Evolutionary conservation across 2,329 filamentous ascomycete species (phyloP).

Genomic region (Fusarium goolgardi): DNA sequence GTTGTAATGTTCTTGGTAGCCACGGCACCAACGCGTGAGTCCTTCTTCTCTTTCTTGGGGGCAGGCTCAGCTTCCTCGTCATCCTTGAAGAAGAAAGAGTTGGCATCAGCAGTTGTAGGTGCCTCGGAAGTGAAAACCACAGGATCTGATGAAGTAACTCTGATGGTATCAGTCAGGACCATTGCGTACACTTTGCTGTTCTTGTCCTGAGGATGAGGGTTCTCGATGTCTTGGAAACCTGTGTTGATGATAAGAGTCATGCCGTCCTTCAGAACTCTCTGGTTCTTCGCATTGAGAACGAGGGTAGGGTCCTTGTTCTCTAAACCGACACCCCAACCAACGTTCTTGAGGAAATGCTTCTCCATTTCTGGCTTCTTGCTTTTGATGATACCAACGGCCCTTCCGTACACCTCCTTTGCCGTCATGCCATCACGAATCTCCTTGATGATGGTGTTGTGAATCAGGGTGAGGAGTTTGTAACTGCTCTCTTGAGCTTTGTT

Average conservation of each 20-base stretch:
- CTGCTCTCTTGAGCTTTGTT: conserved; percentile 95
- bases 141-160: conserved; percentile 81
- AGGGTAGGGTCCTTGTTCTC: conserved; percentile 89
- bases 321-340: conserved; percentile 92
- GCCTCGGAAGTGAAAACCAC: conserved; percentile 95
- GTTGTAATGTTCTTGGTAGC: conserved; percentile 96
- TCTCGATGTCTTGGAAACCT: conserved; percentile 89
- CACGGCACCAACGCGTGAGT: conserved; percentile 83
- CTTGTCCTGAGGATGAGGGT: conserved; percentile 88
- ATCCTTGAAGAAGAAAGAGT: conserved; percentile 99
- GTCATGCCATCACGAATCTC: conserved; percentile 87
- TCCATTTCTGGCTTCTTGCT: conserved; percentile 95
- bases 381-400: conserved; percentile 82
- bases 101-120: conserved; percentile 89
- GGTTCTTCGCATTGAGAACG: conserved; percentile 87
- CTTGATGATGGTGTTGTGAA: conserved; percentile 91
- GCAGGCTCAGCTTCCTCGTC: conserved; percentile 87
- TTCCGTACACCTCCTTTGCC: conserved; percentile 91
- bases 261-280: conserved; percentile 85
- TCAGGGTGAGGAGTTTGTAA: conserved; percentile 86
- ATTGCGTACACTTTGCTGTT: conserved; percentile 90
- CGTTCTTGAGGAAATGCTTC: conserved; percentile 92
- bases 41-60: conserved; percentile 91
- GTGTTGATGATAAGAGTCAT: conserved; percentile 96
- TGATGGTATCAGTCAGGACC: conserved; percentile 91